Base-by-base conservation (phyloP, 2,329 filamentous ascomycete genomes). In the Dothideomycetes sp. region DNA sequence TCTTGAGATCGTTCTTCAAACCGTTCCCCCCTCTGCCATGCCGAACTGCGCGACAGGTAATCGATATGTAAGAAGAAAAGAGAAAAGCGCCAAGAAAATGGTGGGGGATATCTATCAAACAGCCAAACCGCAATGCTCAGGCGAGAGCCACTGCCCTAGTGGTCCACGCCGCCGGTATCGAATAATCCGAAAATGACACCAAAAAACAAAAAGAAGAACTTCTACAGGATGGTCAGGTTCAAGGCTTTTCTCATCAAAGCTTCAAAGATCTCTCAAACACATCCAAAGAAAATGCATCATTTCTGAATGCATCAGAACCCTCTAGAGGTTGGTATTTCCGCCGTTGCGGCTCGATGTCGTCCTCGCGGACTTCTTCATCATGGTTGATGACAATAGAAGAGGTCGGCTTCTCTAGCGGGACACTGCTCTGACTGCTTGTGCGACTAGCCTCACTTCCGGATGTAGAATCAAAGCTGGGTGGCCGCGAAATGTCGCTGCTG, bases 201-300 rank as follows among this genome's bases (percentile, higher is more conserved):
- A 27, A 27, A 27, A 27, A 27, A 27, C 7, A 27, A 27, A 27
- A 12, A 27, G 22, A 27, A 7, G 22, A 7, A 27, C 22, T 7
- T 7, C 12, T n/a, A n/a, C n/a, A n/a, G n/a, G n/a, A n/a, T n/a
- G n/a, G n/a, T n/a, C n/a, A n/a, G n/a, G n/a, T n/a, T n/a, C n/a
- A n/a, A n/a, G n/a, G n/a, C n/a, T n/a, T n/a, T n/a, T 29, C 24
- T 29, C 12, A 33, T 34, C 19, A 41, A 16, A 41, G 30, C 39
- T 41, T 41, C 39, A 41, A 12, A 3, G 30, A 30, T 9, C 39
- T 34, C 19, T 41, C 39, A 37, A 41, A 41, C 30, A 41, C 39
- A 17, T 37, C 31, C 7, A 41, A 31, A 10, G 12, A 19, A 19
- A 41, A 41, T 8, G 39, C 39, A n/a, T 22, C 19, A 12, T 41